Conservation (phyloP, 352 stramenopile genomes). For the Globisporangium sylvaticum region DNA sequence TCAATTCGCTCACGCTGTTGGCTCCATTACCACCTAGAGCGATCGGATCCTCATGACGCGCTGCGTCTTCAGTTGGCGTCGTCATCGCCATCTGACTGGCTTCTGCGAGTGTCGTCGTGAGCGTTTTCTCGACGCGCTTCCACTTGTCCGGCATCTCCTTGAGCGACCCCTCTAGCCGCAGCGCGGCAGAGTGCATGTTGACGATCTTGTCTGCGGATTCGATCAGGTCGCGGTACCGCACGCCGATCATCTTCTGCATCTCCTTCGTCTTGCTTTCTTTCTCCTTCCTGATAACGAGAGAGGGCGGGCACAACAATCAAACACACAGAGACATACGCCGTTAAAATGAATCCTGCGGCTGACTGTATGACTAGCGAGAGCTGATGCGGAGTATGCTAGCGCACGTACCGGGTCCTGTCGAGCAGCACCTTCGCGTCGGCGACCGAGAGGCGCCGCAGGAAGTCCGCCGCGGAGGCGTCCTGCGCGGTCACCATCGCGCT, state of each 20-base stretch:
- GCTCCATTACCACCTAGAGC: not conserved
- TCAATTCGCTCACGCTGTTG: not conserved
- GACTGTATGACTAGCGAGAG: not conserved
- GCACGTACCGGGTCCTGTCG: slow-evolving; percentile 56
- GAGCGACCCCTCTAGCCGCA: slow-evolving; percentile 74
- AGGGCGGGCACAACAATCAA: not conserved
- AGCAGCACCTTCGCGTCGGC: slow-evolving; percentile 83
- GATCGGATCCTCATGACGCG: not conserved
- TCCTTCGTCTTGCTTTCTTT: slow-evolving; percentile 87
- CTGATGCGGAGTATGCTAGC: not conserved
- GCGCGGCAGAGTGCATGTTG: slow-evolving; percentile 87
- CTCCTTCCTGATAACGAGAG: slow-evolving; percentile 44
- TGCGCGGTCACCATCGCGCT: slow-evolving; percentile 7
- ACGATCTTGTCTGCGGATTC: slow-evolving; percentile 92
- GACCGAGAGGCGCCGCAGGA: slow-evolving; percentile 74
- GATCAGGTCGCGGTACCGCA: slow-evolving; percentile 91
- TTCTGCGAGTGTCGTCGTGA: slow-evolving; percentile 29
- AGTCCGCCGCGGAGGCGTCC: slow-evolving; percentile 28
- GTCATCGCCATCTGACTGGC: slow-evolving; percentile 20
- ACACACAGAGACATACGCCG: not conserved
- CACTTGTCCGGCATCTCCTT: slow-evolving; percentile 86
- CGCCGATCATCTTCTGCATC: slow-evolving; percentile 92
- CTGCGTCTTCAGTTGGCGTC: not conserved
- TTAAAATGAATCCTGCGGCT: not conserved
- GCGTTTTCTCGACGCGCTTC: slow-evolving; percentile 51